These are phyloP conservation scores for Erythrobasidium yunnanense DNA, from an alignment of 768 basidiomycete genomes.

Conservation along the genomic window DNA sequence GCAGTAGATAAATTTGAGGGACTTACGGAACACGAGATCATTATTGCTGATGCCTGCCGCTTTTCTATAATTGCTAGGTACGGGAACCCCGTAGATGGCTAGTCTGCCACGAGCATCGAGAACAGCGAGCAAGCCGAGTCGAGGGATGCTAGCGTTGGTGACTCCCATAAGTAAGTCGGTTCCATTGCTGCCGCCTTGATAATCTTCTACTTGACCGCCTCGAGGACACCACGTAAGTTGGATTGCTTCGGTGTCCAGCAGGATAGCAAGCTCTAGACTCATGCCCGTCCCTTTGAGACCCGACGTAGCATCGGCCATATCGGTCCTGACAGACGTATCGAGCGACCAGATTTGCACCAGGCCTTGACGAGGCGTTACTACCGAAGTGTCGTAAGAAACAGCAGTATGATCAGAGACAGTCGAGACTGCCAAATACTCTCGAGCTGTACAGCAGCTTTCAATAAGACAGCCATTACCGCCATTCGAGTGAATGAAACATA, in stretches of 20 bases:
- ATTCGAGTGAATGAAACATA: constrained; percentile 39
- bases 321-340: not conserved
- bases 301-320: constrained; percentile 4
- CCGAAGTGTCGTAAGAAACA: constrained; percentile 46
- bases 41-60: not conserved
- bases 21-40: constrained; percentile 50
- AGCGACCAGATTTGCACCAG: constrained; percentile 76
- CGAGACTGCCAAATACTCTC: constrained; percentile 74
- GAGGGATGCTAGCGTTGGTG: constrained; percentile 44
- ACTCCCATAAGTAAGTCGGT: too few relatives aligned
- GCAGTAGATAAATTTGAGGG: not conserved
- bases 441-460: constrained; percentile 40
- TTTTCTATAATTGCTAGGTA: constrained; percentile 51
- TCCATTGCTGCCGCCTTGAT: too few relatives aligned
- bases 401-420: constrained; percentile 24
- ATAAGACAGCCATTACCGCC: not conserved
- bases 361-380: constrained; percentile 55
- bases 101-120: constrained; percentile 80
- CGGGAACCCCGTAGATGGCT: constrained; percentile 65
- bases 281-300: constrained; percentile 27
- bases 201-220: constrained; percentile 46
- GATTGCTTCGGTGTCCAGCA: constrained; percentile 62
- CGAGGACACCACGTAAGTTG: constrained; percentile 88
- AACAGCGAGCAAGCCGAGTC: constrained; percentile 72
- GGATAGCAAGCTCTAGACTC: constrained; percentile 61